Evolutionary conservation across 2,329 filamentous ascomycete species (phyloP).

Genomic region (Fusarium anguioides): DNA sequence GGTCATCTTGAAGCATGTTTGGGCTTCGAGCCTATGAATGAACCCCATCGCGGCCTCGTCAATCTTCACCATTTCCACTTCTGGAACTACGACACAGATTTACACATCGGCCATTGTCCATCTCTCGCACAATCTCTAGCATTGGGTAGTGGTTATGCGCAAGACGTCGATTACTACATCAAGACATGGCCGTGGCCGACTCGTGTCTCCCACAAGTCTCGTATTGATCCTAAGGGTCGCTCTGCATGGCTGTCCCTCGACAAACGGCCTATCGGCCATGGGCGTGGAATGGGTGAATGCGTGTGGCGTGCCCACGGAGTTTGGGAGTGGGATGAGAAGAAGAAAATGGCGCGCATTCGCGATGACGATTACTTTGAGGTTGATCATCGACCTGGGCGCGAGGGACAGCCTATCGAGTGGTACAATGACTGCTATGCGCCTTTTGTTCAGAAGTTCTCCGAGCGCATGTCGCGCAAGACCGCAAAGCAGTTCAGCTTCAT

Average conservation of each 20-base stretch:
- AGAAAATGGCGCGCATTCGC: constrained; percentile 43
- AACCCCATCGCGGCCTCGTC: constrained; percentile 56
- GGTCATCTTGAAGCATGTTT: constrained; percentile 50
- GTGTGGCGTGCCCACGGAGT: constrained; percentile 56
- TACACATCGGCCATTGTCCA: constrained; percentile 56
- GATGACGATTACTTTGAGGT: constrained; percentile 52
- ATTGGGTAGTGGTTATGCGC: constrained; percentile 53
- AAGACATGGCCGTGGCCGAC: constrained; percentile 57
- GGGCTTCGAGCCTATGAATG: constrained; percentile 57
- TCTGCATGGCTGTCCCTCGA: constrained; percentile 50
- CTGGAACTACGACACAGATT: constrained; percentile 57
- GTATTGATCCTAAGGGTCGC: constrained; percentile 52
- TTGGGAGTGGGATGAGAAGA: constrained; percentile 51
- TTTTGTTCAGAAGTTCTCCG: constrained; percentile 52
- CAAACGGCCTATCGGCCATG: constrained; percentile 12
- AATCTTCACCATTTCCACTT: constrained; percentile 53
- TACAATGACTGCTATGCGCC: constrained; percentile 57
- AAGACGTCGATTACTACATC: constrained; percentile 53
- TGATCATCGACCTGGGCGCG: constrained; percentile 52
- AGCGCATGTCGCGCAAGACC: constrained; percentile 48
- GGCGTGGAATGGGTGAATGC: constrained; percentile 48
- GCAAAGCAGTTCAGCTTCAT: constrained; percentile 51
- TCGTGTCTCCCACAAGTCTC: constrained; percentile 50
- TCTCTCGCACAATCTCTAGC: constrained; percentile 54
- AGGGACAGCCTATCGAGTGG: constrained; percentile 53